Evolutionary conservation across 495 filamentous ascomycete genomes (phyloP), one percentile per base, ranked within the genome.

Genomic region (Aspergillus sclerotioniger): DNA sequence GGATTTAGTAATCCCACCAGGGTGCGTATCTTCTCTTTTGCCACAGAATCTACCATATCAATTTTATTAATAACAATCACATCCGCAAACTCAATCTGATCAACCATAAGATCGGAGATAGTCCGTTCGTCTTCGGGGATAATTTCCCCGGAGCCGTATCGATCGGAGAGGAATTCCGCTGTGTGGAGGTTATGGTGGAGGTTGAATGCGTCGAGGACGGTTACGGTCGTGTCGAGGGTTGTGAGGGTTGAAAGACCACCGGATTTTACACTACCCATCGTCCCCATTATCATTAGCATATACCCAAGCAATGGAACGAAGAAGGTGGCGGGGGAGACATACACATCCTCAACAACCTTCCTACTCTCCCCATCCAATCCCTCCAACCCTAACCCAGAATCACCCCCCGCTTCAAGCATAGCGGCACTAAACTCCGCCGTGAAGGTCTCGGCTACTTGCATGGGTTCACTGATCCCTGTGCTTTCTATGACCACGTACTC

Each of bases 391-490:
- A 54, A 49, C 9, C 46, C 8, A 57, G 61, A 4, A 65, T 61
- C 29, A 60, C 65, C 46, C 67, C 71, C 70, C 9, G 66, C 62
- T 41, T 75, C 74, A n/a, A 77, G 51, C 72, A 76, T 77, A 4
- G 71, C 74, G 6, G 60, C 41, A 25, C 64, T 76, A 64, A 80
- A 81, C 68, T 82, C 78, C 25, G 74, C 65, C 9, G 78, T 81
- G 60, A 86, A 86, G 0, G 81, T 85, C 66, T 85, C 82, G 7
- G 83, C 82, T 7, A 86, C 83, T 64, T 86, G 83, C 80, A 82
- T 80, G 2, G 83, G 83, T 62, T 86, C 83, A 60, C 82, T 84
- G 25, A 86, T 83, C 1, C 83, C 83, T 0, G 78, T 82, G 61
- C 80, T 84, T 59, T 86, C 83, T 54, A 86, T 83, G 17, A 86